Evolutionary conservation across 257 asterid genomes (phyloP).

Genomic region (Capsicum pubescens): DNA sequence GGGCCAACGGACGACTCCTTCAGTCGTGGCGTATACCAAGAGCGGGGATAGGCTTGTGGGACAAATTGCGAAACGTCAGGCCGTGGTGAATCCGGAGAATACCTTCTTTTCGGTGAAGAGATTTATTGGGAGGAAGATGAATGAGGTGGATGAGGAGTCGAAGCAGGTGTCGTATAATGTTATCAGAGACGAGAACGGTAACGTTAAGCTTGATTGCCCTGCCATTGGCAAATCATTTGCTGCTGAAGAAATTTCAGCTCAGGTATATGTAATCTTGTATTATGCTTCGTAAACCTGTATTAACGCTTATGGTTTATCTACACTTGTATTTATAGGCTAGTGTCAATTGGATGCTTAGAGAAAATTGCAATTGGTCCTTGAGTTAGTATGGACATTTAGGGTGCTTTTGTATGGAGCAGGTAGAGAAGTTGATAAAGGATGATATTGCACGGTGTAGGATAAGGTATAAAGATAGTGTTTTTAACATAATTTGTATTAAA

Average conservation of each 20-base stretch:
- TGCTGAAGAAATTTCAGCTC: slow-evolving; percentile 94
- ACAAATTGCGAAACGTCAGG: slow-evolving; percentile 92
- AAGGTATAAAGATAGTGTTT: not conserved
- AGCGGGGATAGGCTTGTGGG: slow-evolving; percentile 83
- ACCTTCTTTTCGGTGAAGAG: slow-evolving; percentile 90
- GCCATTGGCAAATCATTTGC: slow-evolving; percentile 88
- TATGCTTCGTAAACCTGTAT: not conserved
- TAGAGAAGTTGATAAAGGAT: not conserved
- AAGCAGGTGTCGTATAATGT: slow-evolving; percentile 86
- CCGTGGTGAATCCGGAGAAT: slow-evolving; percentile 87
- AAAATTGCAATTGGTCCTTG: not conserved
- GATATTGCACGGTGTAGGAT: not conserved
- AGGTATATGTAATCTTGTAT: slow-evolving; percentile 46
- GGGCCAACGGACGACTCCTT: slow-evolving; percentile 91
- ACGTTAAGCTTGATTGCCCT: slow-evolving; percentile 92
- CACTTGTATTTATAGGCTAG: not conserved
- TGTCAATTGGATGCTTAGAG: not conserved
- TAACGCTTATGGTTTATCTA: not conserved
- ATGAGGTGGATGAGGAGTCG: slow-evolving; percentile 89
- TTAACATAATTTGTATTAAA: not conserved
- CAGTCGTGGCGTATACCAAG: slow-evolving; percentile 90
- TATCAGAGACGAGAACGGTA: slow-evolving; percentile 85
- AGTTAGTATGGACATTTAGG: not conserved
- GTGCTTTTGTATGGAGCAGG: not conserved
- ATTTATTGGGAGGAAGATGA: slow-evolving; percentile 89